A percentile compares a stretch with the other conserved stretches of the same genome.
phyloP scores from a whole-genome alignment of 331 rosid species.

The Acacia concinna region DNA sequence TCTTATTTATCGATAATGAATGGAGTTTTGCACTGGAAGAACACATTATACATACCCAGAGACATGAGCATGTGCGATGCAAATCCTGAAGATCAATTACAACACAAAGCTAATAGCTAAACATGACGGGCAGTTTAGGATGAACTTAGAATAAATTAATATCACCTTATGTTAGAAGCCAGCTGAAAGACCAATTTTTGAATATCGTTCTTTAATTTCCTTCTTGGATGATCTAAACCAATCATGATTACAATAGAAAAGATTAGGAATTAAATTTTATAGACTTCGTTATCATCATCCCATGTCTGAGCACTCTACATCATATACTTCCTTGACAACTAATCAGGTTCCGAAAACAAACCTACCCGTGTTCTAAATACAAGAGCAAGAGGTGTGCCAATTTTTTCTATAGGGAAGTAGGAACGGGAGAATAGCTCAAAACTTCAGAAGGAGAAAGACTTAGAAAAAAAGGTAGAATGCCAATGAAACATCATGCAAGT shows the following conservation, averaged over 20 bases:
- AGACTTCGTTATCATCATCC: slow-evolving; percentile 11
- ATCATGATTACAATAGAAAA: background rate
- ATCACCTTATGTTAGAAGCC: background rate
- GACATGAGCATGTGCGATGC: background rate
- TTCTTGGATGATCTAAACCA: slow-evolving; percentile 4
- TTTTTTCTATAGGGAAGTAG: background rate
- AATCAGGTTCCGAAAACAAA: slow-evolving; percentile 20
- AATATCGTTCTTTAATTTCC: slow-evolving; percentile 12
- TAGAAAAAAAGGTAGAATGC: background rate
- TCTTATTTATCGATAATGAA: background rate
- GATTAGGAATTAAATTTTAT: slow-evolving; percentile 4
- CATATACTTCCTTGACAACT: slow-evolving; percentile 10
- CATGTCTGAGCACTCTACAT: background rate
- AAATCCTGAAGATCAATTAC: background rate
- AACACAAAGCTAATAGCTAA: background rate
- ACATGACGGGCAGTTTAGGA: slow-evolving; percentile 13
- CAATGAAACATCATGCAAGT: slow-evolving; percentile 30
- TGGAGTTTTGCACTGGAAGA: background rate
- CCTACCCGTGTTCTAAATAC: background rate
- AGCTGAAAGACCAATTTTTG: background rate
- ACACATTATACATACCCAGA: background rate
- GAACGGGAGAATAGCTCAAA: background rate
- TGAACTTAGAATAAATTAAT: background rate
- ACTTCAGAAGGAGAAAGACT: background rate
- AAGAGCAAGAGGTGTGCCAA: background rate